A percentile compares a stretch with the other conserved stretches of the same genome.
These are phyloP conservation scores for Hippophae tibetana DNA, from an alignment of 306 rosid genomes.

Conservation along the genomic window DNA sequence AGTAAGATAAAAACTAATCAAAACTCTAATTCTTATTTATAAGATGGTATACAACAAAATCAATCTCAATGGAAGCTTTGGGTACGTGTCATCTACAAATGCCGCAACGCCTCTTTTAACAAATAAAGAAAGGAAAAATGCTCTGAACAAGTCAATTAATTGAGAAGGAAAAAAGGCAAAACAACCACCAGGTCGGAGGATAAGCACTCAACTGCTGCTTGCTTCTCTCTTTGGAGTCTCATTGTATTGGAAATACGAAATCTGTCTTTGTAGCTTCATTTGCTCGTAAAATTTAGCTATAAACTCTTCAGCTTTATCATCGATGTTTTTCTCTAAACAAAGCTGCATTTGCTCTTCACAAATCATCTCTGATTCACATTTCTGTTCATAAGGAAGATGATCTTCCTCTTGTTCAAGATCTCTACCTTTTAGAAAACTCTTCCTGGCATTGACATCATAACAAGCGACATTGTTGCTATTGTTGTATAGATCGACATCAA, in stretches of 20 bases:
- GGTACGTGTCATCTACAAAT: conserved; percentile 25
- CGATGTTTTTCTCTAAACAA: neutral
- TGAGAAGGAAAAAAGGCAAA: neutral
- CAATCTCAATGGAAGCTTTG: conserved; percentile 2
- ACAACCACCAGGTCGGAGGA: neutral
- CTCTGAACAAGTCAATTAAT: neutral
- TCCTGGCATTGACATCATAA: conserved; percentile 21
- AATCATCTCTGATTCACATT: neutral
- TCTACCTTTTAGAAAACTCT: conserved; percentile 17
- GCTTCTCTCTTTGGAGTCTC: conserved; percentile 13
- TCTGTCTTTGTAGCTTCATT: conserved; percentile 53
- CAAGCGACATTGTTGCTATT: neutral
- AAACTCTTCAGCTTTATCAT: conserved; percentile 65
- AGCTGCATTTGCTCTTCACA: neutral
- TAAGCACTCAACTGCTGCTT: neutral
- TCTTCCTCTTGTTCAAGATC: neutral
- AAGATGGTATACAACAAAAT: neutral
- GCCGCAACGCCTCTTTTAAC: conserved; percentile 18
- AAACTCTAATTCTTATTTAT: neutral
- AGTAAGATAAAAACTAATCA: neutral
- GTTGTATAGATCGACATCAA: conserved; percentile 4
- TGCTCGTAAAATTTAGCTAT: conserved; percentile 63
- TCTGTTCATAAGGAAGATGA: neutral
- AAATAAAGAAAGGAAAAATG: neutral
- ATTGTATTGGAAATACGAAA: conserved; percentile 26